Evolutionary conservation across 164 flowering plant species (phyloP), one percentile per base, ranked within the genome.

Genomic region (Buxus sempervirens): DNA sequence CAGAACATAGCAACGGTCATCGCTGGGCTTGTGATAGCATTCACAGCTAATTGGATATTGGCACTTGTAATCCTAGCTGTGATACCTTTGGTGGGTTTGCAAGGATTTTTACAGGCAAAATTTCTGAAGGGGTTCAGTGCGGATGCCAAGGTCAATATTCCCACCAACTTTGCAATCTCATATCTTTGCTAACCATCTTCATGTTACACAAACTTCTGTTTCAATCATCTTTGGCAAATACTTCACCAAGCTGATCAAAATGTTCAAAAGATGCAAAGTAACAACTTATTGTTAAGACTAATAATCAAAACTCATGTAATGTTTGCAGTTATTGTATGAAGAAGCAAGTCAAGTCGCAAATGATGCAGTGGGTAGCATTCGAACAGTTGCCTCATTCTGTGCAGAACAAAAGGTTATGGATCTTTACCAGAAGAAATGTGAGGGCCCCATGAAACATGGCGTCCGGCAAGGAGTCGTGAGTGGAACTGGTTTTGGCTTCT

Each of bases 11-110:
- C 82, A 14, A 81, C 84, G 0, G 68, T 75, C 24, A 36, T 64
- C 9, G 79, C 83, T 8, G 83, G 82, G 15, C 77, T 83, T 58
- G 55, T 69, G 4, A 77, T 81, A 45, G 81, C 86, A 14, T 73
- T 83, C 58, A 56, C 76, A 9, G 76, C 84, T 28, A 83, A 83
- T 63, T 83, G 86, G 84, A 41, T 67, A 16, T 65, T 83, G 24
- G 78, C 84, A 24, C 27, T 83, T n/a, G 63, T 77, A 19, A 63
- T 83, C 38, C 66, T 81, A 19, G 68, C 32, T 36, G 67, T 68
- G 24, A 0, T 78, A 22, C 86, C 84, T 8, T 49, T 83, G 21
- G 45, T 83, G 32, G 78, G 79, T 23, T 27, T 74, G 23, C 84
- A 81, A 64, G 81, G 78, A 49, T 72, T 65, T 75, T 27, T 75